Conservation (phyloP, 306 rosid genomes). For the Rubus parviflorus region DNA sequence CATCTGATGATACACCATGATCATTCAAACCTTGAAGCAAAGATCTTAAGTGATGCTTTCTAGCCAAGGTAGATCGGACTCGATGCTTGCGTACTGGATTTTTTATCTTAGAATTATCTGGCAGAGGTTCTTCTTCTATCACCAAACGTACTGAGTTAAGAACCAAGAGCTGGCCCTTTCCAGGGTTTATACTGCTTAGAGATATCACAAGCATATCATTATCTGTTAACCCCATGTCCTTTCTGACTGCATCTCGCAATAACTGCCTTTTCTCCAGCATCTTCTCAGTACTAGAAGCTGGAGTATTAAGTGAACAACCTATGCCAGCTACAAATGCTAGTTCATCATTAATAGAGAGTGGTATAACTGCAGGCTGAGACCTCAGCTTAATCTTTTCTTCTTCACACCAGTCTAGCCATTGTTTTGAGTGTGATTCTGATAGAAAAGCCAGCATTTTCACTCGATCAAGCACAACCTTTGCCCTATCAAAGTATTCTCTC, state of each 20-base stretch:
- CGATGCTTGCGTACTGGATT: constrained; percentile 30
- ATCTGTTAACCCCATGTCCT: constrained; percentile 72
- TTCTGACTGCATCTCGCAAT: constrained; percentile 63
- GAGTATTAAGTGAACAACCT: constrained; percentile 76
- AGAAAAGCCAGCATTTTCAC: constrained; percentile 69
- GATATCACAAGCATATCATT: constrained; percentile 76
- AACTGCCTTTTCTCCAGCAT: constrained; percentile 60
- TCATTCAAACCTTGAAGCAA: constrained; percentile 48
- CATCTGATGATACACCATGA: constrained; percentile 33
- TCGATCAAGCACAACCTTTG: constrained; percentile 61
- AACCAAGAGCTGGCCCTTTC: constrained; percentile 83
- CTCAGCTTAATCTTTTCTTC: constrained; percentile 68
- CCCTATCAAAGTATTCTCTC: constrained; percentile 77
- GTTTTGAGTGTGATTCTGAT: constrained; percentile 75
- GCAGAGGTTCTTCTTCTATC: constrained; percentile 36
- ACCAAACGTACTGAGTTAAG: constrained; percentile 63
- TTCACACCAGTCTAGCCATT: constrained; percentile 79
- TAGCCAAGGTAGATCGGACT: constrained; percentile 40
- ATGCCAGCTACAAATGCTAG: constrained; percentile 82
- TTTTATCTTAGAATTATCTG: constrained; percentile 31
- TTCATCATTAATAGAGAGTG: constrained; percentile 81
- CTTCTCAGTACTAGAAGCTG: constrained; percentile 52
- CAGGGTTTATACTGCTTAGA: constrained; percentile 87
- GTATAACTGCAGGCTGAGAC: constrained; percentile 63
- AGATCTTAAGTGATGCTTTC: constrained; percentile 56